Base-by-base conservation (phyloP, 768 basidiomycete genomes). In the Naematelia aurantialba region DNA sequence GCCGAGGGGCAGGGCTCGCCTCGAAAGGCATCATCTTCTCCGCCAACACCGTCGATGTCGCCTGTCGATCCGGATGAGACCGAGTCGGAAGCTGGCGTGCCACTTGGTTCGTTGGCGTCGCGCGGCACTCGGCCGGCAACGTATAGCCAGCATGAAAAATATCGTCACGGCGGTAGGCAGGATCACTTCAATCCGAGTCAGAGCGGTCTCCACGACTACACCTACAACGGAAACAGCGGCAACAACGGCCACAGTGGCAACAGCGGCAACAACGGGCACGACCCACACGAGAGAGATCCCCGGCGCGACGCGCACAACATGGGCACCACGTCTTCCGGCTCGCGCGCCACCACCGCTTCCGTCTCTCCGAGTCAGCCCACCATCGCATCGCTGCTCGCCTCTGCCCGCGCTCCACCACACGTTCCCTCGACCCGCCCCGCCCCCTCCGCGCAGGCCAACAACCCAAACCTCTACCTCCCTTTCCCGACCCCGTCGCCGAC, bases 401-500 rank as follows among this genome's bases (percentile, higher is more conserved):
- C 63, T 29, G 21, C 46, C 11, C 55, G 27, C 21, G 45, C 22
- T 58, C 55, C 14, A 22, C 52, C 45, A 5, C 60, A 42, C 59
- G 0, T 39, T 50, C 47, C 53, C 8, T 42, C 60, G 12, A 42
- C 63, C 5, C 45, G 64, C 12, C 67, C 67, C 0, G n/a, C 56
- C 1, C 65, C 69, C 2, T 52, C 67, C 3, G 51, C 69, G 2
- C 61, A 69, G 45, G 68, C 66, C 13, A 52, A 47, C 31, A 71
- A 70, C 51, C 72, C 72, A 1, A 51, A 63, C 39, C 52, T 74
- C 34, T 66, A 69, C 60, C 61, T 74, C 17, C 69, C 72, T 8
- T 74, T 74, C 51, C 72, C 72, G 3, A 70, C 72, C 0, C 72
- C 72, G 2, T 74, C 72, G 5, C 72, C 72, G 1, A 74, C 72